Evolutionary conservation across 2,329 filamentous ascomycete species (phyloP), one percentile per base, ranked within the genome.

Genomic region (Boeremia exigua): DNA sequence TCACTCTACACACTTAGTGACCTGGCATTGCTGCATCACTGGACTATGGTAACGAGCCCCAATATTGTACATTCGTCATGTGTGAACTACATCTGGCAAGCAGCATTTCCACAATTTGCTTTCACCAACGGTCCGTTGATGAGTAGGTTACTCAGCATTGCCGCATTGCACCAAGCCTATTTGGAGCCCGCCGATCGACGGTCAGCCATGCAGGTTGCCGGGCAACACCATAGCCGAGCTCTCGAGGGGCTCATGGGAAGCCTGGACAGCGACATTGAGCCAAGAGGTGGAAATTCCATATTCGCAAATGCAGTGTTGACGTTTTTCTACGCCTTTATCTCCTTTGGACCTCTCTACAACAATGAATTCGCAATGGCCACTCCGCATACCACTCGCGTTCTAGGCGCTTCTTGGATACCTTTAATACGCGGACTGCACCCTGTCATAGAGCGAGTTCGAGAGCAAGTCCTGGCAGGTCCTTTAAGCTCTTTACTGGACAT

Each of bases 341-440:
- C 60, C 0, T 66, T 67, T 34, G 61, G 62, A 14, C 52, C 58
- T 11, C 40, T 65, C 9, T 60, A 57, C 39, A 43, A 64, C 37
- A 48, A 54, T 6, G 10, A 28, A n/a, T 14, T n/a, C 2, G 33
- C 45, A 7, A 29, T 40, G 7, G 10, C 34, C 10, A 38, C 40
- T 11, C 29, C 43, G n/a, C 54, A 56, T 6, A 54, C 51, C 12
- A 52, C 59, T 14, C 60, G 57, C 3, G 45, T 64, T 9, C 48
- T 68, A 5, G 64, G 63, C n/a, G 58, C 54, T 15, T 57, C 59
- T 17, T 66, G 65, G 65, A 65, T 67, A 36, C 57, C 62, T 3
- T 32, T 68, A 17, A 33, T 67, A 2, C 62, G 60, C 1, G 63
- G 65, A 4, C 14, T 66, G 5, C 27, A 33, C 2, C 29, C 51